Conservation (phyloP, 257 asterid species). For the Solanum acaule region DNA sequence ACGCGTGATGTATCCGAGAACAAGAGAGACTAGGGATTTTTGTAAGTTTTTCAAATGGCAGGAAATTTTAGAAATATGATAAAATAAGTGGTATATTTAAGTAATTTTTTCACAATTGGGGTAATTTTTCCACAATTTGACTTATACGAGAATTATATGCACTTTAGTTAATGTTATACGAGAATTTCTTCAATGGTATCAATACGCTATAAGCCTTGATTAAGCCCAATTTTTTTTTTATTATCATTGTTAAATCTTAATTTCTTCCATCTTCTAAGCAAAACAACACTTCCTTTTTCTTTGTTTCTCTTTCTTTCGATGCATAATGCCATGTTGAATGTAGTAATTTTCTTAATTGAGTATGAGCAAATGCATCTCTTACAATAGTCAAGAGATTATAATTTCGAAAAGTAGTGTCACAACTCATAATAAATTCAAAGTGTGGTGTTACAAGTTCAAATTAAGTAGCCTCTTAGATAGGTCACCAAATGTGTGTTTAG, state of each 20-base stretch:
- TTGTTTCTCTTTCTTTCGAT: too few relatives aligned
- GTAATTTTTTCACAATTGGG: too few relatives aligned
- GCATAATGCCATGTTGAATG: too few relatives aligned
- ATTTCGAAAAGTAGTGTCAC: too few relatives aligned
- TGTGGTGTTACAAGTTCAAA: not conserved
- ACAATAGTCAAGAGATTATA: too few relatives aligned
- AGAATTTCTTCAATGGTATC: not conserved
- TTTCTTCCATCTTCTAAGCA: not conserved
- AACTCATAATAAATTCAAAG: not conserved
- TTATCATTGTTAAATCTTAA: not conserved
- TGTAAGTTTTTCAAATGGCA: not conserved
- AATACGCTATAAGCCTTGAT: not conserved
- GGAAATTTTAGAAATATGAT: too few relatives aligned
- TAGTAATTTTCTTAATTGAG: too few relatives aligned
- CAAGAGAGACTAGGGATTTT: too few relatives aligned
- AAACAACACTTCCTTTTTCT: too few relatives aligned
- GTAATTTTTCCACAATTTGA: not conserved
- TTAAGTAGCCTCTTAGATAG: not conserved
- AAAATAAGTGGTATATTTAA: too few relatives aligned
- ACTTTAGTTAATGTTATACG: not conserved
- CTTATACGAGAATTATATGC: not conserved
- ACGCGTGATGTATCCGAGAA: too few relatives aligned
- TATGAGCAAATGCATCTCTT: not conserved
- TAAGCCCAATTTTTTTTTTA: not conserved
- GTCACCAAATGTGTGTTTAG: not conserved